Conservation (phyloP, 805 yeast species). For the Candida insectorum region DNA sequence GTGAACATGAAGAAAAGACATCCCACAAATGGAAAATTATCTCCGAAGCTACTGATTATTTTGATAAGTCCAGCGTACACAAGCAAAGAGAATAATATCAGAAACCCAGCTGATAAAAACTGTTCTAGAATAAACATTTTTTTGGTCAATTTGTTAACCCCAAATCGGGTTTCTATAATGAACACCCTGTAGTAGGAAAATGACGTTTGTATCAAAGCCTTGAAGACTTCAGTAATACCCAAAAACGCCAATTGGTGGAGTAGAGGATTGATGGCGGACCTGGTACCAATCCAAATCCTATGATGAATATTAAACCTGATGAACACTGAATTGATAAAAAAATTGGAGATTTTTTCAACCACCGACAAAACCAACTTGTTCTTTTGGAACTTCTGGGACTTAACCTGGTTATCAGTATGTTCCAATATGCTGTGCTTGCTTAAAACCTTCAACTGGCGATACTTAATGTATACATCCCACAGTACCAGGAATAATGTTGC, state of each 20-base stretch:
- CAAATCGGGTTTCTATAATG: background rate
- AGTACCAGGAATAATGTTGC: background rate
- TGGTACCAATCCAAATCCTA: constrained; percentile 1
- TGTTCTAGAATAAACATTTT: constrained; percentile 1
- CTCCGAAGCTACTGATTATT: background rate
- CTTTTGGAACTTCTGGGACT: constrained; percentile 1
- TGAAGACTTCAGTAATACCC: constrained; percentile 1
- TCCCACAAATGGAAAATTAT: background rate
- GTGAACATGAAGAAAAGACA: too few relatives aligned
- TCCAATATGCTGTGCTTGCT: constrained; percentile 1
- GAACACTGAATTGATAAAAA: constrained; percentile 1
- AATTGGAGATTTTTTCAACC: constrained; percentile 1
- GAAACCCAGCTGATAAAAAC: background rate
- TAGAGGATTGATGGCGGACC: background rate
- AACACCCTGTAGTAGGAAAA: constrained; percentile 1
- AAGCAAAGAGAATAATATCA: background rate
- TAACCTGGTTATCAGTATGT: constrained; percentile 1
- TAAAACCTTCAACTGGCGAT: constrained; percentile 1
- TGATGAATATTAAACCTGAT: too few relatives aligned
- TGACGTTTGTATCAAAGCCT: constrained; percentile 1
- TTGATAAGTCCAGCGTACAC: background rate
- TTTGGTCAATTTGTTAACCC: constrained; percentile 2
- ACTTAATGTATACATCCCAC: constrained; percentile 1
- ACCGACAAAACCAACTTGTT: constrained; percentile 1
- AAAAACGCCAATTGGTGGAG: constrained; percentile 1